Percentiles rank a stretch among this genome's conserved stretches.
These are phyloP conservation scores for Aspergillus avenaceus DNA, from an alignment of 495 filamentous ascomycete species.

Conservation along the genomic window DNA sequence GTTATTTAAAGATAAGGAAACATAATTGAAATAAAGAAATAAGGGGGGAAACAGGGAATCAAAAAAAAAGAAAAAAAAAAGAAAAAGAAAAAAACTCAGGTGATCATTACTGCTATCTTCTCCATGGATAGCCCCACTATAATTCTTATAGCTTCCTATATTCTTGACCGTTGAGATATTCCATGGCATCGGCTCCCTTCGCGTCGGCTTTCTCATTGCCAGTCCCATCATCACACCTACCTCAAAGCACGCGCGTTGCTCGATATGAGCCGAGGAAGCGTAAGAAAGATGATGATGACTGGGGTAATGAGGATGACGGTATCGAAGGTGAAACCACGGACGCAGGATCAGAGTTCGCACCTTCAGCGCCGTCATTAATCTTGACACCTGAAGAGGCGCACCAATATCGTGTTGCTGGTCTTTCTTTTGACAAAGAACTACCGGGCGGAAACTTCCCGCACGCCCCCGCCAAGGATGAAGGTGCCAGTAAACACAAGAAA, in stretches of 20 bases:
- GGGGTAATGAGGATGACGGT: slow-evolving; percentile 20
- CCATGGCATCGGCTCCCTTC: slow-evolving; percentile 33
- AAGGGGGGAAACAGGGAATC: too few species aligned
- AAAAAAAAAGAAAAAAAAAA: neutral
- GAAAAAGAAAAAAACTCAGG: neutral
- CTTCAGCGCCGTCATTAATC: slow-evolving; percentile 22
- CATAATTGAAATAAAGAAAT: too few species aligned
- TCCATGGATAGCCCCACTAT: slow-evolving; percentile 10
- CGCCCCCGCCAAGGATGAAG: slow-evolving; percentile 18
- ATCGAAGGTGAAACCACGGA: slow-evolving; percentile 31
- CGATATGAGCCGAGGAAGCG: slow-evolving; percentile 39
- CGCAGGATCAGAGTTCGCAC: slow-evolving; percentile 27
- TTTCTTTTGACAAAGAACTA: slow-evolving; percentile 38
- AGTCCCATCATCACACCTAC: slow-evolving; percentile 36
- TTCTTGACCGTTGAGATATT: slow-evolving; percentile 5
- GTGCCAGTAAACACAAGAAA: slow-evolving; percentile 8
- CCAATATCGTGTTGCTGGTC: slow-evolving; percentile 47
- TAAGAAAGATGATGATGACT: slow-evolving; percentile 26
- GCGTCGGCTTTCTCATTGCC: slow-evolving; percentile 39
- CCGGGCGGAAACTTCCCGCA: slow-evolving; percentile 45
- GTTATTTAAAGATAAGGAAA: too few species aligned
- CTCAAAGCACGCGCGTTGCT: slow-evolving; percentile 27
- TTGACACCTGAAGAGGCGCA: slow-evolving; percentile 43
- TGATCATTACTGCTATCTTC: neutral
- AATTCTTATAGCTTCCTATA: slow-evolving; percentile 3